A percentile compares a stretch with the other conserved stretches of the same genome.
These are phyloP conservation scores for Coprinopsis strossmayeri DNA, from an alignment of 768 basidiomycete genomes.

Conservation along the genomic window DNA sequence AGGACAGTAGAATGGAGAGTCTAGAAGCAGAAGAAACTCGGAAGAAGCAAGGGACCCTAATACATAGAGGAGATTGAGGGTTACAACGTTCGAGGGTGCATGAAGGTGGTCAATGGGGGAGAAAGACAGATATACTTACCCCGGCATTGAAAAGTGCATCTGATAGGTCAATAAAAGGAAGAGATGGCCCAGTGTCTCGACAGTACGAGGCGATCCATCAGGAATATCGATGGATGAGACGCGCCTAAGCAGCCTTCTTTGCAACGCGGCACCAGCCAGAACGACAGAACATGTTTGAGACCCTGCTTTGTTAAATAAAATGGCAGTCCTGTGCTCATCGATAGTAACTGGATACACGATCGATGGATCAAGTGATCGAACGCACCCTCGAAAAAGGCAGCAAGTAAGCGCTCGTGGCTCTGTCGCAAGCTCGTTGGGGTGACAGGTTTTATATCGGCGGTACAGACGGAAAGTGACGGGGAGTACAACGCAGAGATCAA, in stretches of 20 bases:
- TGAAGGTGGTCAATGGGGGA: not conserved
- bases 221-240: not conserved
- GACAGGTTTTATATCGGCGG: not conserved
- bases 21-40: too few relatives aligned
- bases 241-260: not conserved
- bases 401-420: not conserved
- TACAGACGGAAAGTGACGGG: not conserved
- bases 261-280: not conserved
- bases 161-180: not conserved
- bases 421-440: not conserved
- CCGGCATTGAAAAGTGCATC: not conserved
- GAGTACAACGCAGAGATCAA: slow-evolving; percentile 6
- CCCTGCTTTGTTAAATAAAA: not conserved
- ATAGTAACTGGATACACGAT: not conserved
- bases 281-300: not conserved
- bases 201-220: too few relatives aligned
- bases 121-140: slow-evolving; percentile 4
- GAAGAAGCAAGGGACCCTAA: too few relatives aligned
- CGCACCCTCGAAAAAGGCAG: too few relatives aligned
- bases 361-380: not conserved
- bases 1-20: too few relatives aligned
- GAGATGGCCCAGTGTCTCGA: not conserved
- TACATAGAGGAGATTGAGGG: too few relatives aligned
- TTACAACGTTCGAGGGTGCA: not conserved
- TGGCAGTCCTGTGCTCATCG: not conserved